Evolutionary conservation across 805 yeast genomes (phyloP).

Genomic region (Wickerhamomyces canadensis): DNA sequence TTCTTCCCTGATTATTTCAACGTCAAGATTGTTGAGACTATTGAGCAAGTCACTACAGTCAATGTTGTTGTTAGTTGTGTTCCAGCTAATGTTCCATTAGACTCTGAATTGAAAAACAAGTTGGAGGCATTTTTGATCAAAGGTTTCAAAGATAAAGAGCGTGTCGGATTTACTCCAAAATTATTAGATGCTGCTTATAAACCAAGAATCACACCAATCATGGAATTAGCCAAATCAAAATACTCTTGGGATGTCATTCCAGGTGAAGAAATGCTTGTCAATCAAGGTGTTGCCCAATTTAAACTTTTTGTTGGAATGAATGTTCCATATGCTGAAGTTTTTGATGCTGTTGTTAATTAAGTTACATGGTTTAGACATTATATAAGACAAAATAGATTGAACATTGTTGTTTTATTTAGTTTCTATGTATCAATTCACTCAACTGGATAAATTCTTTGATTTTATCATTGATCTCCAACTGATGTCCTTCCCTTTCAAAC

Average conservation of each 20-base stretch:
- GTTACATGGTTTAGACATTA: constrained; percentile 10
- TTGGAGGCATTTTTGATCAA: constrained; percentile 43
- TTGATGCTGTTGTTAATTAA: constrained; percentile 46
- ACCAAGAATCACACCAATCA: constrained; percentile 80
- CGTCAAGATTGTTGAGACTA: constrained; percentile 49
- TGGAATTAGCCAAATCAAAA: constrained; percentile 64
- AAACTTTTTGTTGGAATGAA: constrained; percentile 61
- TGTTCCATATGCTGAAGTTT: constrained; percentile 60
- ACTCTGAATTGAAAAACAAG: constrained; percentile 39
- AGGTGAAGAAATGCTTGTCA: constrained; percentile 87
- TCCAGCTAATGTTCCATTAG: constrained; percentile 76
- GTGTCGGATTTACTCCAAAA: constrained; percentile 41
- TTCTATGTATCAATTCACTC: constrained; percentile 20
- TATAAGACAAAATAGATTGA: constrained; percentile 1
- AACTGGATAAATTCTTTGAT: constrained; percentile 24
- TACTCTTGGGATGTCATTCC: constrained; percentile 77
- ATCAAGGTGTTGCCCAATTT: constrained; percentile 91
- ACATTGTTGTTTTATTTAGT: background rate
- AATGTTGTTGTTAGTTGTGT: constrained; percentile 71
- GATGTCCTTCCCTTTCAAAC: constrained; percentile 36
- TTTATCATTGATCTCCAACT: constrained; percentile 20
- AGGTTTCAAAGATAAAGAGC: constrained; percentile 27
- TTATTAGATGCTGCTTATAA: constrained; percentile 93
- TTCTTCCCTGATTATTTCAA: constrained; percentile 57
- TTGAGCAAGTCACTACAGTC: constrained; percentile 42